Percentiles rank a stretch among this genome's conserved stretches.
Evolutionary conservation across 2,329 filamentous ascomycete genomes (phyloP).

Genomic region (Xylariaceae sp.): DNA sequence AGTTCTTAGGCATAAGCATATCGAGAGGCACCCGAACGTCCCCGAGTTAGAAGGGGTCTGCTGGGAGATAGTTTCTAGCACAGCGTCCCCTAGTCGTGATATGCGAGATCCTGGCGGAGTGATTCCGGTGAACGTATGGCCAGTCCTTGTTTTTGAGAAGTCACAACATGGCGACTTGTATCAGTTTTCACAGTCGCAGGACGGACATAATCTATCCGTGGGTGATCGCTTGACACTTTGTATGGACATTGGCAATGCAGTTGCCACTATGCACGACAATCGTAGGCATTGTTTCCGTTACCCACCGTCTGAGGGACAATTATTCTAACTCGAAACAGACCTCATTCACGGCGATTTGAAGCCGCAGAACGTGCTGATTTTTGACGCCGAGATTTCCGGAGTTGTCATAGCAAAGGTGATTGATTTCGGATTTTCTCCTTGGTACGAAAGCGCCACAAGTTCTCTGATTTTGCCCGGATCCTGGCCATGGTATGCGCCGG

Average conservation of each 20-base stretch:
- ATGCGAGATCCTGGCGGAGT: too few species aligned
- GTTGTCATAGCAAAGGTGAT: background rate
- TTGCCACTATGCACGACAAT: background rate
- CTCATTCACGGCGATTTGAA: background rate
- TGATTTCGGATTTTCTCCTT: background rate
- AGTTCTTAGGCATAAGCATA: too few species aligned
- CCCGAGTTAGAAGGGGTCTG: too few species aligned
- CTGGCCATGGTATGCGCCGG: background rate
- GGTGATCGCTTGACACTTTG: background rate
- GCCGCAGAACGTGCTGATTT: background rate
- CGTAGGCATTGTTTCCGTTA: background rate
- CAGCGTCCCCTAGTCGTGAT: too few species aligned
- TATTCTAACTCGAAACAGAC: background rate
- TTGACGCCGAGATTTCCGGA: background rate
- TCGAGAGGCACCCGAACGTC: too few species aligned
- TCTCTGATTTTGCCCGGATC: background rate
- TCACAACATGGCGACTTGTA: background rate
- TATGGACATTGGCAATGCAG: background rate
- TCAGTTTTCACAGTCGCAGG: background rate
- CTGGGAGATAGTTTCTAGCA: too few species aligned
- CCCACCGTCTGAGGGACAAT: background rate
- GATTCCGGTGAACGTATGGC: background rate
- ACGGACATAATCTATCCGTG: background rate
- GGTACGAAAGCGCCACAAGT: background rate
- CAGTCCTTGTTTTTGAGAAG: background rate